Evolutionary conservation across 805 yeast genomes (phyloP).

Genomic region (Lipomyces lipofer): DNA sequence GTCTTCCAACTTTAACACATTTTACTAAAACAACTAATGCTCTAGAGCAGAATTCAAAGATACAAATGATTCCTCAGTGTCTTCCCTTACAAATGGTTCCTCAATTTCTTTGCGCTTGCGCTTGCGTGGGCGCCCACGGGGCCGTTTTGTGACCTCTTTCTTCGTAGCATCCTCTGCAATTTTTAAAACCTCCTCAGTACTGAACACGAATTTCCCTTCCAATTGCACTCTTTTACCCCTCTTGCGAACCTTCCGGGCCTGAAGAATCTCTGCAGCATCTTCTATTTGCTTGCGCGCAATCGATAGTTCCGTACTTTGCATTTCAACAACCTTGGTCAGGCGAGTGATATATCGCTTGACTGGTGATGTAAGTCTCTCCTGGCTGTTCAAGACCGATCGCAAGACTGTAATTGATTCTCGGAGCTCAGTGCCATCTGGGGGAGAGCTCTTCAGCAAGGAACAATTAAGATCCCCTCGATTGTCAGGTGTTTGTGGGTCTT

Average conservation of each 20-base stretch:
- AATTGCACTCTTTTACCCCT: conserved; percentile 1
- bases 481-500: neutral
- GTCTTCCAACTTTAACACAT: conserved; percentile 1
- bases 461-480: neutral
- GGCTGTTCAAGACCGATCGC: neutral
- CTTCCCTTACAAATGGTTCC: neutral
- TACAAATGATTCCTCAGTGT: neutral
- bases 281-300: neutral
- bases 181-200: neutral
- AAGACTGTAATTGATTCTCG: neutral
- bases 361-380: neutral
- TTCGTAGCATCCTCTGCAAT: neutral
- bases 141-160: conserved; percentile 1
- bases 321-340: neutral
- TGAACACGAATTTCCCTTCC: neutral
- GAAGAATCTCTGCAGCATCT: neutral
- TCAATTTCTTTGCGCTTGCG: neutral
- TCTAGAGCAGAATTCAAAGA: neutral
- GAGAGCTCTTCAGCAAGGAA: neutral
- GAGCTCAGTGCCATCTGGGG: neutral
- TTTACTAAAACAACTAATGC: neutral
- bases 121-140: conserved; percentile 1
- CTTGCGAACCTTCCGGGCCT: neutral
- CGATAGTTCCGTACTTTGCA: neutral
- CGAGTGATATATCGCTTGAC: neutral